A percentile compares a stretch with the other conserved stretches of the same genome.
Conservation (phyloP, 2,329 filamentous ascomycete genomes). For the Zymoseptoria pseudotritici region DNA sequence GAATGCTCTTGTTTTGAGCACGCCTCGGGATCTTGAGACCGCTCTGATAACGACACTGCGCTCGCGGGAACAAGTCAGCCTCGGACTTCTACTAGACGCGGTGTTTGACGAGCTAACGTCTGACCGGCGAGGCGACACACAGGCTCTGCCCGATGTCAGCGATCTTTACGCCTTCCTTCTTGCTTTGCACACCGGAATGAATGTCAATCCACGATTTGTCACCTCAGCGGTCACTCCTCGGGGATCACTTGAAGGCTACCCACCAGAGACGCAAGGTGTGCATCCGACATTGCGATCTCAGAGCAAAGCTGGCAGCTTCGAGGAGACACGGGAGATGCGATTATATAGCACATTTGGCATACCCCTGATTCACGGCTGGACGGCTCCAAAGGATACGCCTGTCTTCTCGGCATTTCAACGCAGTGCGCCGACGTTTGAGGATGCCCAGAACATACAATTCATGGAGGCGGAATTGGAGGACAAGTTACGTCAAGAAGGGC, state of each 20-base stretch:
- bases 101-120: slow-evolving; percentile 92
- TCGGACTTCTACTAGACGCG: slow-evolving; percentile 77
- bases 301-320: slow-evolving; percentile 66
- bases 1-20: slow-evolving; percentile 82
- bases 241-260: slow-evolving; percentile 20
- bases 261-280: slow-evolving; percentile 30
- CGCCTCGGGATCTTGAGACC: slow-evolving; percentile 58
- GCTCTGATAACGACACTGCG: slow-evolving; percentile 70
- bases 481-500: slow-evolving; percentile 58
- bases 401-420: slow-evolving; percentile 64
- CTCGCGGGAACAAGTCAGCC: slow-evolving; percentile 77
- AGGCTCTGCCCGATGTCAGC: slow-evolving; percentile 71
- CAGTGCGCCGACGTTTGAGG: slow-evolving; percentile 78
- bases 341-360: slow-evolving; percentile 85
- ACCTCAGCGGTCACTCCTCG: slow-evolving; percentile 33
- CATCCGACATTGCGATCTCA: slow-evolving; percentile 31
- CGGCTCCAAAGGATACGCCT: slow-evolving; percentile 60
- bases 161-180: slow-evolving; percentile 84
- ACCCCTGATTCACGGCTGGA: slow-evolving; percentile 87
- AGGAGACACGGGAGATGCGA: slow-evolving; percentile 79
- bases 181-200: slow-evolving; percentile 91
- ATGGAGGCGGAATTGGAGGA: slow-evolving; percentile 80
- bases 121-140: slow-evolving; percentile 56
- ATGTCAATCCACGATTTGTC: slow-evolving; percentile 87
- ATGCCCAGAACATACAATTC: slow-evolving; percentile 82